Percentiles rank a stretch among this genome's conserved stretches.
Conservation (phyloP, 208 protist genomes). For the Leishmania aethiopica region DNA sequence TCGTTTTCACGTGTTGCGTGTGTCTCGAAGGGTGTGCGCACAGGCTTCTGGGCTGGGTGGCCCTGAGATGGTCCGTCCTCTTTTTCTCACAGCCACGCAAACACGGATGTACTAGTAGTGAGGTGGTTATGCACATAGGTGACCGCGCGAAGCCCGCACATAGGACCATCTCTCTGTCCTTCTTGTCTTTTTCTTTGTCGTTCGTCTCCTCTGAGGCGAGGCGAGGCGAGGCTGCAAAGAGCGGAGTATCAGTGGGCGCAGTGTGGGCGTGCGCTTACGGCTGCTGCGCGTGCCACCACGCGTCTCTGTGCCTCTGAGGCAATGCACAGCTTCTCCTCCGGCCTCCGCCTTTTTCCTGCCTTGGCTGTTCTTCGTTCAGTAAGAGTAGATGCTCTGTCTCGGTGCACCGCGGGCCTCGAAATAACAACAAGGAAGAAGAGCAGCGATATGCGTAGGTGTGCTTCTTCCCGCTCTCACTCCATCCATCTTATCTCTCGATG, state of each 20-base stretch:
- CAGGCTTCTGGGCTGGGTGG: background rate
- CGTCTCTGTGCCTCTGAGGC: background rate
- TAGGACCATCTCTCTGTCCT: background rate
- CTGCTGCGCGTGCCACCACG: background rate
- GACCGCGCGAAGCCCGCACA: background rate
- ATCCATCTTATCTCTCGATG: background rate
- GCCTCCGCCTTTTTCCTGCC: background rate
- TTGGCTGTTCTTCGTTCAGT: background rate
- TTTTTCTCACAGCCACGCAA: background rate
- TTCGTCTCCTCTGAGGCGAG: background rate
- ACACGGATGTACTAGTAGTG: constrained; percentile 3
- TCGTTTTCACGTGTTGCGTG: background rate
- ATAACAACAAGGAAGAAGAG: background rate
- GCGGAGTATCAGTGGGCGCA: too few relatives aligned
- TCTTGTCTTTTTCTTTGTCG: background rate
- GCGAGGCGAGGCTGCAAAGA: too few relatives aligned
- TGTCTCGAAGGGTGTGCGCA: background rate
- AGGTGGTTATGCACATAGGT: background rate
- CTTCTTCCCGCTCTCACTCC: background rate
- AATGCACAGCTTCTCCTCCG: background rate
- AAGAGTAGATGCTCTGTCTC: background rate
- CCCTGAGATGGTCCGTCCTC: too few relatives aligned
- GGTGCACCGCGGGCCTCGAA: background rate
- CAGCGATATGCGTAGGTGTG: background rate
- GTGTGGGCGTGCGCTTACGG: background rate